Evolutionary conservation across 2,329 filamentous ascomycete genomes (phyloP).

Genomic region (Cercospora sp.): DNA sequence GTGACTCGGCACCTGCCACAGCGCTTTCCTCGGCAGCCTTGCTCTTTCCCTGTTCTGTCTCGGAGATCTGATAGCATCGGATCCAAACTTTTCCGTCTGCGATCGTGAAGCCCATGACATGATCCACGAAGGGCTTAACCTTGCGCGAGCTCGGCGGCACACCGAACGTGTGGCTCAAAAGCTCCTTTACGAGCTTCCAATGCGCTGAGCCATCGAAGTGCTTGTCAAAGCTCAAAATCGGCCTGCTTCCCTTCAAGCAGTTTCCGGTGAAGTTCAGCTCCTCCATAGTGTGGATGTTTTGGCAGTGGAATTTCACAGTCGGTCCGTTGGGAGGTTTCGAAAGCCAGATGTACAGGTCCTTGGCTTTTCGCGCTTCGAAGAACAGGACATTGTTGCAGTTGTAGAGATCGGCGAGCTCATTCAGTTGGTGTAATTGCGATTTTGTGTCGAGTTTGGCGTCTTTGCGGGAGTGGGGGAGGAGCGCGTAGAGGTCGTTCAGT

Average conservation of each 20-base stretch:
- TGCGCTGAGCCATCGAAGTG: conserved; percentile 72
- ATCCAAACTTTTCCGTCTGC: conserved; percentile 96
- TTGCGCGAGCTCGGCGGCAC: conserved; percentile 86
- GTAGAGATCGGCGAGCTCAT: conserved; percentile 75
- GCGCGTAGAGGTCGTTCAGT: conserved; percentile 79
- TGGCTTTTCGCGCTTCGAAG: conserved; percentile 90
- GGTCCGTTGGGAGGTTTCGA: conserved; percentile 85
- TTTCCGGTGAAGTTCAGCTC: conserved; percentile 97
- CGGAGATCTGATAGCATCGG: conserved; percentile 88
- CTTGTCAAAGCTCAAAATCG: conserved; percentile 86
- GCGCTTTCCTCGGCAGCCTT: conserved; percentile 41
- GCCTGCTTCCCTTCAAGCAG: conserved; percentile 88
- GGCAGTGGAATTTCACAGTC: conserved; percentile 72
- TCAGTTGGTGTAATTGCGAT: conserved; percentile 77
- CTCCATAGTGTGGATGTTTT: conserved; percentile 85
- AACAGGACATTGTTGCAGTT: conserved; percentile 95
- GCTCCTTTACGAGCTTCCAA: conserved; percentile 80
- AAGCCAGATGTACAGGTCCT: conserved; percentile 94
- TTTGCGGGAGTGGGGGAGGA: conserved; percentile 90
- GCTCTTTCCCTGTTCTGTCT: conserved; percentile 66
- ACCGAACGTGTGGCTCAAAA: conserved; percentile 86
- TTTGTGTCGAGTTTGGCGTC: conserved; percentile 98
- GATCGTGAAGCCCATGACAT: conserved; percentile 87
- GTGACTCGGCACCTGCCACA: conserved; percentile 42
- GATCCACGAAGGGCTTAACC: conserved; percentile 93